These are phyloP conservation scores for Epichloe aotearoae DNA, from an alignment of 2,329 filamentous ascomycete genomes.

Conservation along the genomic window DNA sequence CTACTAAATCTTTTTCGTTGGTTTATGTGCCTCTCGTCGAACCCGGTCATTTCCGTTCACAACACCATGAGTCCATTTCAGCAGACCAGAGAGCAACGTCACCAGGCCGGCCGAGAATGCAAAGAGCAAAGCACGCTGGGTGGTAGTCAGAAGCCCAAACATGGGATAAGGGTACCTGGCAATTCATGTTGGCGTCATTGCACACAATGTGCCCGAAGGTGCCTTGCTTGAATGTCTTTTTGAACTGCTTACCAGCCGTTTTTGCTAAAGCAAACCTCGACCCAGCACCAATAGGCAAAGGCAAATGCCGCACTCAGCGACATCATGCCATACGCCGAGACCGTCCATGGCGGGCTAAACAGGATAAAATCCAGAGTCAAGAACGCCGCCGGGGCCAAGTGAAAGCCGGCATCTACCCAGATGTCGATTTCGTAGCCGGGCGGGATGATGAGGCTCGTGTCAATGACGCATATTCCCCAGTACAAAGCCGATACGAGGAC, in stretches of 20 bases:
- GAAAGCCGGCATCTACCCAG: no score
- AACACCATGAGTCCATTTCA: constrained; percentile 58
- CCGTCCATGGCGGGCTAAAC: constrained; percentile 46
- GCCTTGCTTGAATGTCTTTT: not conserved
- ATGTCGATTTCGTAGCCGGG: no score
- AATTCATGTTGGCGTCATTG: not conserved
- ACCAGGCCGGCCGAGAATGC: constrained; percentile 56
- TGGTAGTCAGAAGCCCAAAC: constrained; percentile 53
- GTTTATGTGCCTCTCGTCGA: constrained; percentile 16
- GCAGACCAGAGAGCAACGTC: constrained; percentile 51
- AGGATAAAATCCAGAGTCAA: no score
- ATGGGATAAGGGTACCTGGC: constrained; percentile 75
- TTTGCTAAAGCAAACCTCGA: constrained; percentile 54
- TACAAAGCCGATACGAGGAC: no score
- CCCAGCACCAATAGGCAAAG: constrained; percentile 63
- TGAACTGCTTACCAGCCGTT: constrained; percentile 45
- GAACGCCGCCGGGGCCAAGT: no score
- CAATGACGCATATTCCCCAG: no score
- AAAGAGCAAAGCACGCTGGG: constrained; percentile 57
- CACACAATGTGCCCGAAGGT: not conserved
- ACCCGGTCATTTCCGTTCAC: constrained; percentile 44
- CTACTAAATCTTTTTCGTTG: constrained; percentile 20
- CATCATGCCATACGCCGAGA: constrained; percentile 46
- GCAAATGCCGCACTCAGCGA: constrained; percentile 44
- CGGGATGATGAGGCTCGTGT: no score